A percentile compares a stretch with the other conserved stretches of the same genome.
Evolutionary conservation across 768 basidiomycete genomes (phyloP).

Genomic region (Crassisporium funariophilum): DNA sequence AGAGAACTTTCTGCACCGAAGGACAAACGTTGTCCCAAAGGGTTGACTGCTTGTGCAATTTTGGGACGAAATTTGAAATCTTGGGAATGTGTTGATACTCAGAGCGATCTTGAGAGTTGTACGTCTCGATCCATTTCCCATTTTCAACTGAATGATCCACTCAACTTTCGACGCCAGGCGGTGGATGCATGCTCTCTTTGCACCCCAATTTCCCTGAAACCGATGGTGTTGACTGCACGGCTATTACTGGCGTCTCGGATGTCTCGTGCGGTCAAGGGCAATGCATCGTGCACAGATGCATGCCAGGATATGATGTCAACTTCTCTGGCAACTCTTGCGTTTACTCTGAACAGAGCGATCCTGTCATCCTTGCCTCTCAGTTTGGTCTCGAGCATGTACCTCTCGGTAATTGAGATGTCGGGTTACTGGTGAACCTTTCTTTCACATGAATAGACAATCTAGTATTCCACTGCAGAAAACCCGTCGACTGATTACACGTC

Average conservation of each 20-base stretch:
- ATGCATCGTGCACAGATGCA: conserved; percentile 49
- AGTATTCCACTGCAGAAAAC: too few relatives aligned
- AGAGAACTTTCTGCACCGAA: conserved; percentile 26
- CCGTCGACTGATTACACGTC: too few relatives aligned
- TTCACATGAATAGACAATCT: too few relatives aligned
- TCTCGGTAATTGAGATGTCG: too few relatives aligned
- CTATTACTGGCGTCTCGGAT: conserved; percentile 47
- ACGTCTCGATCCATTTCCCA: conserved; percentile 21
- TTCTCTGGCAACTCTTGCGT: conserved; percentile 25
- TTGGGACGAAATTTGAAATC: conserved; percentile 37
- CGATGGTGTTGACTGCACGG: conserved; percentile 51
- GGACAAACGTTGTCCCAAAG: conserved; percentile 37
- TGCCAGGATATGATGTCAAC: conserved; percentile 38
- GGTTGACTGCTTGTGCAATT: conserved; percentile 45
- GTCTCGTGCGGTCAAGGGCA: conserved; percentile 47
- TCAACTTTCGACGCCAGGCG: conserved; percentile 33
- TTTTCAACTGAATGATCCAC: not conserved
- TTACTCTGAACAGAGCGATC: conserved; percentile 26
- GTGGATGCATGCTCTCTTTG: conserved; percentile 45
- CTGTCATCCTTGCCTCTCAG: too few relatives aligned
- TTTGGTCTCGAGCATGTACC: too few relatives aligned
- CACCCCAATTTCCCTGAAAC: conserved; percentile 21
- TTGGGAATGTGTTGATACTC: conserved; percentile 54
- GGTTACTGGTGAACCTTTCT: too few relatives aligned
- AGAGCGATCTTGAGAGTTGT: conserved; percentile 56